Conservation (phyloP, 2,329 filamentous ascomycete species). For the Colletotrichum tropicicola region DNA sequence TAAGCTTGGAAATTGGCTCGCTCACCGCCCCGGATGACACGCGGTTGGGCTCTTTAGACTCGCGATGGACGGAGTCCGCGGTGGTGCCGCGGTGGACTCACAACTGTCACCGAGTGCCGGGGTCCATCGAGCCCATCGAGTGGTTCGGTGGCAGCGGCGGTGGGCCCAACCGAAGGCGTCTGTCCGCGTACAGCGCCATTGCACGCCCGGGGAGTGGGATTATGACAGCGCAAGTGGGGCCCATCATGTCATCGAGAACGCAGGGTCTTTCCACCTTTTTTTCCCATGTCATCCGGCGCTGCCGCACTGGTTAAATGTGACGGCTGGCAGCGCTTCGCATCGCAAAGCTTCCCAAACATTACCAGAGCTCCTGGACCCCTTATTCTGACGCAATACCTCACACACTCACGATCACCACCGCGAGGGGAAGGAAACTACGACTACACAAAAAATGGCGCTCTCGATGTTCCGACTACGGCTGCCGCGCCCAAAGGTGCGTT, state of each 20-base stretch:
- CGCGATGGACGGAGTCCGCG: neutral
- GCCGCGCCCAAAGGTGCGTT: constrained; percentile 38
- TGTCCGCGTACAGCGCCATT: constrained; percentile 7
- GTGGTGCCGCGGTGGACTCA: neutral
- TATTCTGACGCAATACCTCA: constrained; percentile 12
- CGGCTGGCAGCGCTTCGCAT: neutral
- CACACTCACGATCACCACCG: neutral
- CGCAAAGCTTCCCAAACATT: neutral
- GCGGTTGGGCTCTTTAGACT: neutral
- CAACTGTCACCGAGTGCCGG: neutral
- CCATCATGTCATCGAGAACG: constrained; percentile 29
- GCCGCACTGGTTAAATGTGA: constrained; percentile 18
- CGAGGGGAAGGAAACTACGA: neutral
- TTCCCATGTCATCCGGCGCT: constrained; percentile 24
- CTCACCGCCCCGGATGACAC: constrained; percentile 8
- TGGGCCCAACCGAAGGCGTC: neutral
- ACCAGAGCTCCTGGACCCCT: constrained; percentile 26
- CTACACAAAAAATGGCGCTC: constrained; percentile 8
- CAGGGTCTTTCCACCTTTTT: constrained; percentile 28
- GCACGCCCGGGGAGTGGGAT: constrained; percentile 1
- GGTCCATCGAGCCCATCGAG: neutral
- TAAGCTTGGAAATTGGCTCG: neutral
- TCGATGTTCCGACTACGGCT: constrained; percentile 34
- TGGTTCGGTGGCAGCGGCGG: neutral
- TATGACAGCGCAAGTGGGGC: constrained; percentile 18